A percentile compares a stretch with the other conserved stretches of the same genome.
phyloP scores from a whole-genome alignment of 2,329 filamentous ascomycete species.

The Aspergillus sp. region DNA sequence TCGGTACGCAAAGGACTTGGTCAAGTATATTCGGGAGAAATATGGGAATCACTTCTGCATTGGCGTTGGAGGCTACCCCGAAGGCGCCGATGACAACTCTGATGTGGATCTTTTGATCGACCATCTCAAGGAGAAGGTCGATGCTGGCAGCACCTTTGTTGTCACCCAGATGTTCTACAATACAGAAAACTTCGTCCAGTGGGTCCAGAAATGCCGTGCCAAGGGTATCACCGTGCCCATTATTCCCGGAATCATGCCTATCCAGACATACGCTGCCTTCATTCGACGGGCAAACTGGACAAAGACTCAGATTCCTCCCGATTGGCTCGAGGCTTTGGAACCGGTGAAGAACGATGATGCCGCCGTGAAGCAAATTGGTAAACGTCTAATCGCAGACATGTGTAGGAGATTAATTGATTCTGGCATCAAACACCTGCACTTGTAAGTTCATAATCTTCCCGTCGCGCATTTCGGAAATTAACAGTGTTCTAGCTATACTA shows the following conservation, averaged over 20 bases:
- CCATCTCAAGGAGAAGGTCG: conserved; percentile 95
- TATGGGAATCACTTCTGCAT: conserved; percentile 95
- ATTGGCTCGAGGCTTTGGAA: conserved; percentile 80
- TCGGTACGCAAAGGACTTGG: conserved; percentile 87
- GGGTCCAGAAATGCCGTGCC: conserved; percentile 82
- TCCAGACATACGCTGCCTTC: conserved; percentile 93
- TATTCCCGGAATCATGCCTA: conserved; percentile 86
- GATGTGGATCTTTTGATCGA: conserved; percentile 82
- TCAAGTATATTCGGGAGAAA: conserved; percentile 73
- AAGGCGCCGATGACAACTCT: conserved; percentile 90
- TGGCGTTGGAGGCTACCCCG: conserved; percentile 93
- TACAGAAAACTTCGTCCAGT: conserved; percentile 87
- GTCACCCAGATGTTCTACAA: conserved; percentile 99
- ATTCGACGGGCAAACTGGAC: conserved; percentile 88
- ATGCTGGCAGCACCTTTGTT: conserved; percentile 88
- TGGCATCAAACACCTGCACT: conserved; percentile 87
- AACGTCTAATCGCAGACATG: conserved; percentile 82
- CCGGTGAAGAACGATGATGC: conserved; percentile 96
- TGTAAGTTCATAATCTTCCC: conserved; percentile 51
- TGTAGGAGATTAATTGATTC: conserved; percentile 80
- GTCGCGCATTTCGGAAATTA: neutral
- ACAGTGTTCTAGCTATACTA: conserved; percentile 68
- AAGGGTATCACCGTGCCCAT: conserved; percentile 82
- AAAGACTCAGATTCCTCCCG: conserved; percentile 75
- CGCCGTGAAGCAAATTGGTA: conserved; percentile 85